These are phyloP conservation scores for Przewalskia tangutica DNA, from an alignment of 257 asterid genomes.

Conservation along the genomic window DNA sequence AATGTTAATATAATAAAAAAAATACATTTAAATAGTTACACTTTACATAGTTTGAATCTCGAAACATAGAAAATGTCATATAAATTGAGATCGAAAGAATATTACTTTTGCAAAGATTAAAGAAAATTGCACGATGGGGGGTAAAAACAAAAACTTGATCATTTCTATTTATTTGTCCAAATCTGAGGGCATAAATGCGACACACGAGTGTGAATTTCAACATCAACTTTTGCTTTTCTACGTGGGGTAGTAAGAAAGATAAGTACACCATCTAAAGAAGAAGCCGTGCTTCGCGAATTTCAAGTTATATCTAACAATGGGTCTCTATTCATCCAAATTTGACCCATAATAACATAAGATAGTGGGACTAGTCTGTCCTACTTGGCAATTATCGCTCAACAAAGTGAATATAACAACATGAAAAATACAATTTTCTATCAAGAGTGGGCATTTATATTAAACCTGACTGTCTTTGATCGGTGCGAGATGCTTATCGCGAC, in stretches of 20 bases:
- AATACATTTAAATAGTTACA: no score
- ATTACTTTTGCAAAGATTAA: no score
- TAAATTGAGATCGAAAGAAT: no score
- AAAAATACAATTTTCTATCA: not conserved
- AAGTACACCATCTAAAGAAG: not conserved
- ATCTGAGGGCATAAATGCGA: not conserved
- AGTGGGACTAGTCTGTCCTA: not conserved
- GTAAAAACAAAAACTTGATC: no score
- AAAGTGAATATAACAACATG: not conserved
- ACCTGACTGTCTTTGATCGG: no score
- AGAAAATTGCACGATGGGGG: no score
- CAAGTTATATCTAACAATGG: not conserved
- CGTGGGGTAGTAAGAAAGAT: not conserved
- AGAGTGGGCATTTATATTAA: not conserved
- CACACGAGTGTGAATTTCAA: not conserved
- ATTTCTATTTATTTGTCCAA: not conserved
- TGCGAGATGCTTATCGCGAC: no score
- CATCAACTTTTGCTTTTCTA: not conserved
- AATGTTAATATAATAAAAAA: no score
- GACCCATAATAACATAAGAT: not conserved
- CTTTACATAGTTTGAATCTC: no score
- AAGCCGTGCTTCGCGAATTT: not conserved
- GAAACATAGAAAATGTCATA: no score
- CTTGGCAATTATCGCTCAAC: not conserved
- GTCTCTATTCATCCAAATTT: not conserved